Evolutionary conservation across 2,329 filamentous ascomycete genomes (phyloP).

Genomic region (Talaromyces marneffei): DNA sequence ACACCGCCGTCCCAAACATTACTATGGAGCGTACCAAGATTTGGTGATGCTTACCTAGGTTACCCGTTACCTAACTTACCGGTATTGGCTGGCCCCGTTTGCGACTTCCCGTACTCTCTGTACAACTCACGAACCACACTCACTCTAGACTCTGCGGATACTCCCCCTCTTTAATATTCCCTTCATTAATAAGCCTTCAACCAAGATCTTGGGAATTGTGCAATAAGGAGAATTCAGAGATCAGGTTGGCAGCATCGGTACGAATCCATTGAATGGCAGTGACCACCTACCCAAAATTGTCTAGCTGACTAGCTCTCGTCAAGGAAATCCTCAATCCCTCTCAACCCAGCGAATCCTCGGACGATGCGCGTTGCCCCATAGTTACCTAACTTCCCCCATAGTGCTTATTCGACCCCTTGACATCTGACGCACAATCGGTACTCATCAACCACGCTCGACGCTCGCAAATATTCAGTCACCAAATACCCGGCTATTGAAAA

Average conservation of each 20-base stretch:
- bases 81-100: neutral
- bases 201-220: neutral
- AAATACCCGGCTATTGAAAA: neutral
- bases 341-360: neutral
- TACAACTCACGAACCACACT: neutral
- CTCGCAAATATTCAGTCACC: neutral
- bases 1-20: neutral
- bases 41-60: neutral
- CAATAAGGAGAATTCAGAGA: neutral
- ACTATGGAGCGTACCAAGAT: neutral
- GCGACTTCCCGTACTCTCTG: neutral
- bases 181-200: neutral
- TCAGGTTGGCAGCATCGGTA: neutral
- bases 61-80: too few relatives aligned
- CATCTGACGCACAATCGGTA: neutral
- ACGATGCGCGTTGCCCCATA: conserved; percentile 3
- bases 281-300: neutral
- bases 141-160: neutral
- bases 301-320: neutral
- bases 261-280: neutral
- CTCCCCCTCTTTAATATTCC: neutral
- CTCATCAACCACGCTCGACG: neutral
- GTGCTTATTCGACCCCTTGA: neutral
- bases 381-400: too few relatives aligned
- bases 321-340: neutral